Evolutionary conservation across 169 alveolate species (phyloP), one percentile per base, ranked within the genome.

Genomic region (Plasmodium gallinaceum): DNA sequence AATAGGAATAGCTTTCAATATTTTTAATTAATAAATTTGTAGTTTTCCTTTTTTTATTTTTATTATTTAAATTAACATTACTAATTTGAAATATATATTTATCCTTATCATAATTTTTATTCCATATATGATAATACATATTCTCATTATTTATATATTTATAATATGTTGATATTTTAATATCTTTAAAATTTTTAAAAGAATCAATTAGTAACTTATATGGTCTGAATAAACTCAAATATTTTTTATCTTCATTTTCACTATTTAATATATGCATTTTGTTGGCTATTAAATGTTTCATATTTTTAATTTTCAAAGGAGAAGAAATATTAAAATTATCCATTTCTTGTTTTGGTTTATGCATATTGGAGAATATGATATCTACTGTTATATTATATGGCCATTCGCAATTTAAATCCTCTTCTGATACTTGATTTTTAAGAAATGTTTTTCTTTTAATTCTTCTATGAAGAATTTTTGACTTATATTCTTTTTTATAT

Each of bases 81-180:
- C 20, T 73, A 5, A 75, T 54, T 24, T 20, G 42, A 16, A 75
- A 6, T 5, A 42, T 46, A 37, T 75, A 75, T 8, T 62, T 60
- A 9, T 75, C 88, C 37, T 54, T 39, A 22, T 75, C 74, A 68
- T 61, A 57, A 12, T 52, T 64, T 26, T 62, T 75, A 61, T 75
- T 75, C 88, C 88, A 75, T 24, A 75, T 75, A n/a, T 75, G 88
- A 10, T 26, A 9, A 45, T 75, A 75, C 51, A 75, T 32, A 62
- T 22, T 75, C 10, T 61, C 75, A 32, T 68, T 75, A 62, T 39
- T 75, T 20, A 75, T 75, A 18, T 75, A 75, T 0, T 75, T 75
- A 16, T 75, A 75, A 26, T 75, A 75, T 0, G 88, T 75, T 0
- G 74, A 61, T 24, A 75, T 62, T 4, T 18, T 62, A 20, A 75